Percentiles rank a stretch among this genome's conserved stretches.
Evolutionary conservation across 345 rosid species (phyloP).

Genomic region (Salix suchowensis): DNA sequence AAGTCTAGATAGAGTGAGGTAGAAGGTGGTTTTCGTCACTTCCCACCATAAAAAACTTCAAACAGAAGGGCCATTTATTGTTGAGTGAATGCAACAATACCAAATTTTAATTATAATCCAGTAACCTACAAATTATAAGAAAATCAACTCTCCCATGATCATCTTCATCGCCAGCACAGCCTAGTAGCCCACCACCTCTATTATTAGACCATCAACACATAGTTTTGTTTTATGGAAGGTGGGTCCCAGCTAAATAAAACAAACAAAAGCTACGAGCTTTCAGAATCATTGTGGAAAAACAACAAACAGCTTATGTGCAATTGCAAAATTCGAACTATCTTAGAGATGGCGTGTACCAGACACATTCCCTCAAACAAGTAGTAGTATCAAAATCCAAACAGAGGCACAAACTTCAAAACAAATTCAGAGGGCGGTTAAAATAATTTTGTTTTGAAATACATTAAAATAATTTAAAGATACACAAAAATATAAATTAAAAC

Average conservation of each 20-base stretch:
- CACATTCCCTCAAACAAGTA: background rate
- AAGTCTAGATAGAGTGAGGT: background rate
- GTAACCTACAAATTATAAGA: background rate
- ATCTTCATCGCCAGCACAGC: background rate
- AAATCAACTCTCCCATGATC: background rate
- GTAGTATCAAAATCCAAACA: background rate
- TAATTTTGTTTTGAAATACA: no score
- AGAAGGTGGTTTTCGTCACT: background rate
- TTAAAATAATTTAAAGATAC: no score
- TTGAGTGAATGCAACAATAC: background rate
- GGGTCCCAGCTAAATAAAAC: background rate
- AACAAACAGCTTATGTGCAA: background rate
- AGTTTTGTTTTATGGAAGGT: background rate
- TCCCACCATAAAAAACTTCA: background rate
- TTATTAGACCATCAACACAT: background rate
- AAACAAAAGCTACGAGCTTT: background rate
- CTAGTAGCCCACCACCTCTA: background rate
- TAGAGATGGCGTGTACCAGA: no score
- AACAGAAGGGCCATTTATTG: background rate
- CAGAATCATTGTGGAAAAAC: background rate
- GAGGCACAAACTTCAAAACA: background rate
- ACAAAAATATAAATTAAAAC: no score
- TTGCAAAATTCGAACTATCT: background rate
- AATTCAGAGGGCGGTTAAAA: no score
- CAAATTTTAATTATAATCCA: background rate